These are phyloP conservation scores for Botrytis elliptica DNA, from an alignment of 2,329 filamentous ascomycete species.

Conservation along the genomic window DNA sequence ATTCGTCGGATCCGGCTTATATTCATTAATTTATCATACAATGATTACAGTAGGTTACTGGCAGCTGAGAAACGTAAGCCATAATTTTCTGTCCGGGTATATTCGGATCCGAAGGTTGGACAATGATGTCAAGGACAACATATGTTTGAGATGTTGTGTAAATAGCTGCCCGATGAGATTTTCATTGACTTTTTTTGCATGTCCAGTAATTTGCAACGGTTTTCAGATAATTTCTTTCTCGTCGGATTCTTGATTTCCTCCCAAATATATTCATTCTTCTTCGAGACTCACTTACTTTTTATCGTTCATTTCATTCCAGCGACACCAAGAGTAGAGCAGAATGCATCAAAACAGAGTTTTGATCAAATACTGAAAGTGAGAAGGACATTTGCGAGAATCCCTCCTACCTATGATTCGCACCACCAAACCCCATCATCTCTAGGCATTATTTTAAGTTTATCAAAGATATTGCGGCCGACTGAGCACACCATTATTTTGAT, in stretches of 20 bases:
- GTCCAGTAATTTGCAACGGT: background rate
- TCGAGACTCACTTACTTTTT: background rate
- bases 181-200: background rate
- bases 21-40: background rate
- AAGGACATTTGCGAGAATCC: background rate
- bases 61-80: slow-evolving; percentile 9
- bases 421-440: background rate
- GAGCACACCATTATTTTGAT: background rate
- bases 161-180: slow-evolving; percentile 9
- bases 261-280: background rate
- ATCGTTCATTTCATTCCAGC: background rate
- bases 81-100: background rate
- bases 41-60: background rate
- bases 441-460: background rate
- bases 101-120: slow-evolving; percentile 12
- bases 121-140: slow-evolving; percentile 1
- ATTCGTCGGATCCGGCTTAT: slow-evolving; percentile 5
- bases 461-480: background rate
- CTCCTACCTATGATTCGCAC: background rate
- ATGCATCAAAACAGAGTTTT: background rate
- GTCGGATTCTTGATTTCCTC: background rate
- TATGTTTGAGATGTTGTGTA: background rate
- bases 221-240: background rate
- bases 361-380: background rate
- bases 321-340: background rate